Conservation (phyloP, 352 stramenopile genomes). For the Blastocystis sp. region DNA sequence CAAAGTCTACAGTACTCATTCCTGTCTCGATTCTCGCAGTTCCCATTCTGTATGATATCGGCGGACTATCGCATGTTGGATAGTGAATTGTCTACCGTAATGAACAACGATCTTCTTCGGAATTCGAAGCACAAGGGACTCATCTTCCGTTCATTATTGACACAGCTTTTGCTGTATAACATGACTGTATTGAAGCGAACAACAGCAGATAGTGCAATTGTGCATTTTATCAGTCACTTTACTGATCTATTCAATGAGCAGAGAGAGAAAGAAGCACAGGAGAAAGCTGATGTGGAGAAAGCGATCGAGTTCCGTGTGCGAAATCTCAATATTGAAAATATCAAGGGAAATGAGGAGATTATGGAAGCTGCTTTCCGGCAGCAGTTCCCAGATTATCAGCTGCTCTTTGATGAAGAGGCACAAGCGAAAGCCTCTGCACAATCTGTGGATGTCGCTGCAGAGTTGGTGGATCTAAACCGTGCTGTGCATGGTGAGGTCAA, state of each 20-base stretch:
- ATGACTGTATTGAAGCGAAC: conserved; percentile 12
- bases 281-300: conserved; percentile 58
- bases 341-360: conserved; percentile 61
- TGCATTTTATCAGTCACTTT: conserved; percentile 74
- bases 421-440: conserved; percentile 58
- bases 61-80: neutral
- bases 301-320: conserved; percentile 68
- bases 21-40: conserved; percentile 1
- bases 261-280: conserved; percentile 40
- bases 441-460: neutral
- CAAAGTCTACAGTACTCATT: neutral
- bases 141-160: conserved; percentile 6
- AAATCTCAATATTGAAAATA: conserved; percentile 44
- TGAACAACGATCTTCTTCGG: neutral
- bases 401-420: conserved; percentile 66
- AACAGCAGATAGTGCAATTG: conserved; percentile 64
- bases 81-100: neutral
- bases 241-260: conserved; percentile 67
- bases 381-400: conserved; percentile 84
- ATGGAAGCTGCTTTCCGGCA: conserved; percentile 78
- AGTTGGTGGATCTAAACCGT: conserved; percentile 17
- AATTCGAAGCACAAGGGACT: neutral
- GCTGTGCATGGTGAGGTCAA: neutral
- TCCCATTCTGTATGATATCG: neutral
- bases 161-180: conserved; percentile 1